Conservation (phyloP, 805 yeast species). For the Yamadazyma endophytica region DNA sequence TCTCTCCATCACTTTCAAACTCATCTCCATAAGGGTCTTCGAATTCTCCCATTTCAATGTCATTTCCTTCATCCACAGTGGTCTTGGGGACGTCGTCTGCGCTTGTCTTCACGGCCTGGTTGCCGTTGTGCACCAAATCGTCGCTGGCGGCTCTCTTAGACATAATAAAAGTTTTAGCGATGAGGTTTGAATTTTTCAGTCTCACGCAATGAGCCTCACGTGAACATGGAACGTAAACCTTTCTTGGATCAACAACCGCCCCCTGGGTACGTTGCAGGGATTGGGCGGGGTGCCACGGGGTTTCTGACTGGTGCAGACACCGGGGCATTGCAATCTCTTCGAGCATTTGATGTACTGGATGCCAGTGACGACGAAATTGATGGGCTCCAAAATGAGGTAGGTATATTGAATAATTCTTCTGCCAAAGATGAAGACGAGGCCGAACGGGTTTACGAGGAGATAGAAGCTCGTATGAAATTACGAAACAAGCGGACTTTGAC, state of each 20-base stretch:
- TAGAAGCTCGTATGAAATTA: conserved; percentile 53
- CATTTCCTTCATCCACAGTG: conserved; percentile 26
- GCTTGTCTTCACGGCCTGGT: conserved; percentile 31
- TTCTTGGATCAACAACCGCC: conserved; percentile 88
- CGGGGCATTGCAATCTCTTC: conserved; percentile 26
- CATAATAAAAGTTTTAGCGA: conserved; percentile 26
- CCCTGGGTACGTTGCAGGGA: conserved; percentile 83
- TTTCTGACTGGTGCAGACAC: conserved; percentile 82
- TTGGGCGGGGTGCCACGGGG: conserved; percentile 94
- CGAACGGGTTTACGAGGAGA: conserved; percentile 57
- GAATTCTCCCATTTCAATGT: conserved; percentile 72
- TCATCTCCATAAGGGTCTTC: conserved; percentile 91
- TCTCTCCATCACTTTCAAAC: conserved; percentile 87
- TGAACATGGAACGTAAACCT: conserved; percentile 46
- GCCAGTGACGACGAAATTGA: conserved; percentile 16
- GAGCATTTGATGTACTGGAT: conserved; percentile 28
- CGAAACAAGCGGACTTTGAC: conserved; percentile 18
- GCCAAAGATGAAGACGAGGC: conserved; percentile 75
- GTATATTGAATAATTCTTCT: conserved; percentile 16
- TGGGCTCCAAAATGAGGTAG: no score
- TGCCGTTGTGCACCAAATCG: conserved; percentile 16
- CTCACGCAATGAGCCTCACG: conserved; percentile 1
- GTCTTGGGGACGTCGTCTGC: conserved; percentile 39
- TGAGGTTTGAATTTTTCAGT: not conserved
- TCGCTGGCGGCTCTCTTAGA: conserved; percentile 49